A percentile compares a stretch with the other conserved stretches of the same genome.
Conservation (phyloP, 1,284 basidiomycete species). For the Trametes hirsuta region DNA sequence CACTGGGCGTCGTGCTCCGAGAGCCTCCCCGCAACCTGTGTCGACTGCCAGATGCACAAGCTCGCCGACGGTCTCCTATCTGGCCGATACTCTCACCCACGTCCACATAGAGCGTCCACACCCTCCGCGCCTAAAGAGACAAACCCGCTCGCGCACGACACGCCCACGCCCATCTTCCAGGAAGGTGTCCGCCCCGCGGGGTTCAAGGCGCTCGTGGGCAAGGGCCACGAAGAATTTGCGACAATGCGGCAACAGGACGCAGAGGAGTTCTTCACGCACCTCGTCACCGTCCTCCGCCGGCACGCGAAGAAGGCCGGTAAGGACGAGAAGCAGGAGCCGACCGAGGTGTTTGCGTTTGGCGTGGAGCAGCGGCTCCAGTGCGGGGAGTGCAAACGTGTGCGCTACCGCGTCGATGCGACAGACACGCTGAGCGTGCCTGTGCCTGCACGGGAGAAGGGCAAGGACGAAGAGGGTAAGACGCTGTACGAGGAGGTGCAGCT, state of each 20-base stretch:
- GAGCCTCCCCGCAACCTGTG: constrained; percentile 77
- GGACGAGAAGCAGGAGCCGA: constrained; percentile 49
- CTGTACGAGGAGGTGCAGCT: constrained; percentile 76
- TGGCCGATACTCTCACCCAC: constrained; percentile 85
- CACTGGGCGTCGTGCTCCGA: constrained; percentile 75
- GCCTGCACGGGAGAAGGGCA: constrained; percentile 60
- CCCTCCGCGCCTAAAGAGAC: constrained; percentile 32
- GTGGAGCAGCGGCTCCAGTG: constrained; percentile 90
- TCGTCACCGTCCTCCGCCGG: constrained; percentile 73
- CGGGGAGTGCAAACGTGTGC: constrained; percentile 80
- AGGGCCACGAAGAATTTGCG: constrained; percentile 92
- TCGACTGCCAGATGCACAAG: constrained; percentile 96
- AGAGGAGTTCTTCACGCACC: constrained; percentile 91
- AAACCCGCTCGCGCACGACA: constrained; percentile 42
- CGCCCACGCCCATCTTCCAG: constrained; percentile 74
- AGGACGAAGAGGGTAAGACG: constrained; percentile 62
- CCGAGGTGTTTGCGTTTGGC: constrained; percentile 79
- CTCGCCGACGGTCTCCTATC: constrained; percentile 92
- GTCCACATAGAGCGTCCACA: constrained; percentile 34
- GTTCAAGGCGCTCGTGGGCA: constrained; percentile 91
- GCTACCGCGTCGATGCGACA: constrained; percentile 81
- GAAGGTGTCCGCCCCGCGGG: constrained; percentile 82
- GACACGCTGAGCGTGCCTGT: constrained; percentile 86
- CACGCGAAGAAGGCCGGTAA: constrained; percentile 58
- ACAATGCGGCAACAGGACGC: constrained; percentile 98